Base-by-base conservation (phyloP, 2,329 filamentous ascomycete species). In the Bimuria novae-zelandiae region DNA sequence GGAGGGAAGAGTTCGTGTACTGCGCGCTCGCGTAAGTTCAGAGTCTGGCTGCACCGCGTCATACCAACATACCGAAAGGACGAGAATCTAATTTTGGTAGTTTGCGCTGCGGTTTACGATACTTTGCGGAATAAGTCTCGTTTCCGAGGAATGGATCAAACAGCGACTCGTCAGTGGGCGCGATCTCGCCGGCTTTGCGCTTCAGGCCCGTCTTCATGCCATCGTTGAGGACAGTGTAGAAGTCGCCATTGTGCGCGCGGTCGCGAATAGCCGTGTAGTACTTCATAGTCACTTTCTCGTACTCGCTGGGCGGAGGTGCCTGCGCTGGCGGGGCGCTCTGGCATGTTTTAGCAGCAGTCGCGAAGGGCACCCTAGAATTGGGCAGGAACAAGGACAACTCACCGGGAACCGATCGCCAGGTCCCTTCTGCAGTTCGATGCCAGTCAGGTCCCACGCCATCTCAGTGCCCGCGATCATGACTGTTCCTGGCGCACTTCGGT, bases 121-220 rank as follows among this genome's bases (percentile, higher is more conserved):
- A 86, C 62, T 79, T 81, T 49, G 81, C 76, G 14, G 80, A 80
- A 64, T 84, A 87, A 0, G 82, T 84, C 33, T 82, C 81, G 70
- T 85, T 85, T 50, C 82, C 82, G 37, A 80, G 77, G 62, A 87
- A 87, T 1, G 84, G 82, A 66, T 87, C 82, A 63, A 85, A 82
- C 0, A 74, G 62, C 11, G 64, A 63, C 7, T 64, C 64, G 36
- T 71, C 68, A 39, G 69, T 68, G 11, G 69, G 65, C n/a, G 63
- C 65, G 17, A 79, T 78, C 54, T 76, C 68, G 46, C 57, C 64
- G 25, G 61, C 67, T 41, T 68, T 72, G 7, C 66, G 55, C 56
- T 71, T 71, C 59, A 80, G 65, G 56, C 71, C 67, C 57, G 64
- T 77, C 68, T 62, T 76, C 73, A 61, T 75, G 51, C 78, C 75